A percentile compares a stretch with the other conserved stretches of the same genome.
Conservation (phyloP, 208 protist species). For the Willaertia magna region DNA sequence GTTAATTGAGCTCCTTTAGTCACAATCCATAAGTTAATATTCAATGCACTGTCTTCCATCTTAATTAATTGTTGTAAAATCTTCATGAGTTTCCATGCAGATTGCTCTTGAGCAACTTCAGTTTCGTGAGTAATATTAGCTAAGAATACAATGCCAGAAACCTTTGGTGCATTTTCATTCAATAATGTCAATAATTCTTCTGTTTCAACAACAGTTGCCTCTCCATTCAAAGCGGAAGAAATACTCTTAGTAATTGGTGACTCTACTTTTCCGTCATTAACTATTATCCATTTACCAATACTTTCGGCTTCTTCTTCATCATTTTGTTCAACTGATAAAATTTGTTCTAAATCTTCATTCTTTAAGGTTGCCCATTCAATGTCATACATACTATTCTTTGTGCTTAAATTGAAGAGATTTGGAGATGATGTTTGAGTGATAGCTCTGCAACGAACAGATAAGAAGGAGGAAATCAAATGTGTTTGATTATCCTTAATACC, state of each 20-base stretch:
- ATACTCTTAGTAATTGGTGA: neutral
- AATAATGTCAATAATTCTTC: neutral
- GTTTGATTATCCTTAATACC: neutral
- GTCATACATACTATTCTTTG: neutral
- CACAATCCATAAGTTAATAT: neutral
- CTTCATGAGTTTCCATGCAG: neutral
- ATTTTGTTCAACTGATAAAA: neutral
- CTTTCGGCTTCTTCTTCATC: neutral
- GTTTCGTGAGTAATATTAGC: neutral
- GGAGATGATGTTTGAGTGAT: neutral
- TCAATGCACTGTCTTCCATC: neutral
- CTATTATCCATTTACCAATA: neutral
- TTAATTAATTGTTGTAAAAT: neutral
- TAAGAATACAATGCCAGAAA: neutral
- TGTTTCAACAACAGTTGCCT: neutral
- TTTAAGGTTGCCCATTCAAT: neutral
- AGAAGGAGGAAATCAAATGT: neutral
- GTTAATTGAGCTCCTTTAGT: neutral
- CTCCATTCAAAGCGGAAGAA: neutral
- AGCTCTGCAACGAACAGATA: neutral
- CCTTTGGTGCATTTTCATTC: neutral
- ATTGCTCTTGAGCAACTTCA: neutral
- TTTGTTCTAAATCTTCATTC: neutral
- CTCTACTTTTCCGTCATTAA: neutral
- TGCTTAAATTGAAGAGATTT: neutral